phyloP scores from a whole-genome alignment of 306 rosid genomes.

The Prunus mira region DNA sequence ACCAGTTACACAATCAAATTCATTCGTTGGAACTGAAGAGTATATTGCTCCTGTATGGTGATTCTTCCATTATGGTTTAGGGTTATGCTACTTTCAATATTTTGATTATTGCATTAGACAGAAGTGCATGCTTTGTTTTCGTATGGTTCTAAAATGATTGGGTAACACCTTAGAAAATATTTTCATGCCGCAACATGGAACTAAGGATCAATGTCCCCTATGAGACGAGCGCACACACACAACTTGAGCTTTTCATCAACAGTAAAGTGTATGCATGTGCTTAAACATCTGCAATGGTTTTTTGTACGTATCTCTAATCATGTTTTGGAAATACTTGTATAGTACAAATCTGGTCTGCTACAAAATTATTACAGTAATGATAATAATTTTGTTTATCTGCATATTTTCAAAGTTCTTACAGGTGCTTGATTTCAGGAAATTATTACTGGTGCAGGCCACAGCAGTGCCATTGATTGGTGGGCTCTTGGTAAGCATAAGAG shows the following conservation, averaged over 20 bases:
- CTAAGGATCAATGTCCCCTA: not conserved
- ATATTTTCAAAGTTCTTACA: constrained; percentile 30
- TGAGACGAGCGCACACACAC: not conserved
- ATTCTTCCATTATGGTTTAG: constrained; percentile 27
- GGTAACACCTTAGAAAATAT: not conserved
- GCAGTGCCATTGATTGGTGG: constrained; percentile 98
- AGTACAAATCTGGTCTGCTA: not conserved
- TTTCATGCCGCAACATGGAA: not conserved
- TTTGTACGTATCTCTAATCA: not conserved
- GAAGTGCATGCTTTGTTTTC: not conserved
- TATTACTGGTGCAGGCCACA: constrained; percentile 77
- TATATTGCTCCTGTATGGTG: constrained; percentile 93
- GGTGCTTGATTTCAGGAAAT: constrained; percentile 79
- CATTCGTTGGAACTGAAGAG: constrained; percentile 97
- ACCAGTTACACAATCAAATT: constrained; percentile 69
- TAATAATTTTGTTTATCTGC: not conserved
- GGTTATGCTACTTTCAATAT: constrained; percentile 4
- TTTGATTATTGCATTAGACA: not conserved
- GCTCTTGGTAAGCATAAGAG: constrained; percentile 66
- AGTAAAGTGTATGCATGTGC: not conserved
- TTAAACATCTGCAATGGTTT: not conserved
- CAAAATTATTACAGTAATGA: not conserved
- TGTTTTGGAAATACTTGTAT: constrained; percentile 12
- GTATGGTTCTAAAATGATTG: not conserved
- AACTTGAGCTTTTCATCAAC: not conserved